These are phyloP conservation scores for Geranomyces michiganensis DNA, from an alignment of 192 early-diverging fungal species.

Conservation along the genomic window DNA sequence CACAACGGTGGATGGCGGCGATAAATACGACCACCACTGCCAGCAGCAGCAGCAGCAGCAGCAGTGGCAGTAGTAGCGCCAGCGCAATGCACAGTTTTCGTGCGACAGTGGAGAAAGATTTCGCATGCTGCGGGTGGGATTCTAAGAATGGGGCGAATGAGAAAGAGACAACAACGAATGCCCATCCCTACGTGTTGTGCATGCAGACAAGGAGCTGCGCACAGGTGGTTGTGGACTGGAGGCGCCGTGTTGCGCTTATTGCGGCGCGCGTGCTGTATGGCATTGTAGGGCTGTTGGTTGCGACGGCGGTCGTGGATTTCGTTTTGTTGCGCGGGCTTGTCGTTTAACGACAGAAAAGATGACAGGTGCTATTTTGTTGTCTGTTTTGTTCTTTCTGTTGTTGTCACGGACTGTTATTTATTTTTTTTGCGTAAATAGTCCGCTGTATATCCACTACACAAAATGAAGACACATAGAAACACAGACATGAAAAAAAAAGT, in stretches of 20 bases:
- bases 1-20: not conserved
- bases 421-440: slow-evolving; percentile 57
- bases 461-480: no score
- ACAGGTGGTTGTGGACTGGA: not conserved
- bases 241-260: not conserved
- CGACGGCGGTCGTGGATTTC: slow-evolving; percentile 1
- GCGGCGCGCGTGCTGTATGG: not conserved
- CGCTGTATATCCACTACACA: slow-evolving; percentile 30
- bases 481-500: no score
- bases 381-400: not conserved
- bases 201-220: not conserved
- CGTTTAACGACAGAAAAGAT: no score
- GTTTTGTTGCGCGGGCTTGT: not conserved
- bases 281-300: not conserved
- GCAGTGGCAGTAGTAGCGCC: no score
- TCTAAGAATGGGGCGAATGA: not conserved
- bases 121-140: slow-evolving; percentile 9
- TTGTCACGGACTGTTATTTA: slow-evolving; percentile 39
- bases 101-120: not conserved
- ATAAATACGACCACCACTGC: no score
- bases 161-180: no score
- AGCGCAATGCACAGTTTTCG: not conserved
- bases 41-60: no score
- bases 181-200: no score
- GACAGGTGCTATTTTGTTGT: no score